Base-by-base conservation (phyloP, 768 basidiomycete genomes). In the Tephrocybe rancida region DNA sequence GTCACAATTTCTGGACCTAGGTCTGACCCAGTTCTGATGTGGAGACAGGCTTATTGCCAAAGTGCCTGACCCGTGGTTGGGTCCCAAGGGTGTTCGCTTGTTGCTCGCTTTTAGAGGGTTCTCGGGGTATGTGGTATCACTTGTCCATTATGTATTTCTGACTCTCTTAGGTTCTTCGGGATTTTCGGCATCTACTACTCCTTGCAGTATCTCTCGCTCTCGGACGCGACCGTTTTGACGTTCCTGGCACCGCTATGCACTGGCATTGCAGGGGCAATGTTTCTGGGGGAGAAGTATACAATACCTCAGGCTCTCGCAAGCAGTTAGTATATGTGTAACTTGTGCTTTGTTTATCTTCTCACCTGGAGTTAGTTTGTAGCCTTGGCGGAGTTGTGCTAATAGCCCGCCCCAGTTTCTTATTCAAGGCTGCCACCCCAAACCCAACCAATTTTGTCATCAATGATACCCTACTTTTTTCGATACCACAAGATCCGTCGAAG, bases 371-470 rank as follows among this genome's bases (percentile, higher is more conserved):
- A 82, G 82, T 87, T 5, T 76, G 80, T 44, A 87, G 90, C 66
- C 75, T 95, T 25, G 38, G 80, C 8, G 94, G 93, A 0, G 91
- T 93, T 8, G 66, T 95, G 13, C 74, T 94, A 7, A 92, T 97
- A 44, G 90, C 92, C 10, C 77, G 90, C 30, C 94, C 94, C 0
- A 71, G 78, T 0, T 83, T 85, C 47, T 60, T 97, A 6, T 95
- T 97, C 14, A 16, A 37, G 50, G 44, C 47, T 55, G 9, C 56
- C 9, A 2, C 27, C 18, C 8, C 3, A n/a, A n/a, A n/a, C n/a
- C 34, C 41, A n/a, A 24, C 35, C 6, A 26, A 44, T 35, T 34
- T 51, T n/a, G 22, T 48, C 8, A 19, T 48, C n/a, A 44, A 47
- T 8, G 53, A 39, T 19, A 27, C 35, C 22, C 55, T 22, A 69